Base-by-base conservation (phyloP, 768 basidiomycete genomes). In the Lactarius indigo region DNA sequence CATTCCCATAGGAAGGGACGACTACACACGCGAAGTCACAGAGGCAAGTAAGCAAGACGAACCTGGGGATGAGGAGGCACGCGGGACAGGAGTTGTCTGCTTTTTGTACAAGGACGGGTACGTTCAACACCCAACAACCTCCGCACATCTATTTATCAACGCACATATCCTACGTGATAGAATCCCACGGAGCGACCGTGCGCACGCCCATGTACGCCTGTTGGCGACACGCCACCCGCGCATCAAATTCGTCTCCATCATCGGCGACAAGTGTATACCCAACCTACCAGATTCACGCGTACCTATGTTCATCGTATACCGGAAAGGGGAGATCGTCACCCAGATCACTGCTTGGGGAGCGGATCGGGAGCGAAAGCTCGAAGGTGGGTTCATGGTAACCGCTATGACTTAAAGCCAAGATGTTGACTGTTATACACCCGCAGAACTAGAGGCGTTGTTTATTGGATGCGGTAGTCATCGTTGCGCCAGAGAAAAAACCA, bases 91-190 rank as follows among this genome's bases (percentile, higher is more conserved):
- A 0, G 95, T 98, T 1, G 86, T 98, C 8, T 96, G 95, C 63
- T 92, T 96, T 74, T 77, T 99, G 41, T 98, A 95, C 79, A 98
- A 97, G 76, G 95, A 97, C 72, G 89, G 90, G 96, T 96, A 75
- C 72, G 92, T 78, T 55, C 9, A 13, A 33, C 57, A 10, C 12
- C 47, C 31, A 15, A 28, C 57, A 39, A n/a, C 31, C 37, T 57
- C 30, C 23, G 15, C 30, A 6, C 31, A 44, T 23, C 18, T 8
- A 42, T 35, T 56, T 59, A 60, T 61, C 37, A 39, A 39, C 20
- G 9, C n/a, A 64, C 28, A 23, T 47, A 30, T 30, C 63, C 5
- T 42, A 12, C 35, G 42, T 42, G 13, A 35, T 73, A 96, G 96
- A 4, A 82, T 96, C 39, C 87, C 90, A 20, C 84, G 88, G 63